Evolutionary conservation across 805 yeast species (phyloP).

Genomic region (Pichia californica): DNA sequence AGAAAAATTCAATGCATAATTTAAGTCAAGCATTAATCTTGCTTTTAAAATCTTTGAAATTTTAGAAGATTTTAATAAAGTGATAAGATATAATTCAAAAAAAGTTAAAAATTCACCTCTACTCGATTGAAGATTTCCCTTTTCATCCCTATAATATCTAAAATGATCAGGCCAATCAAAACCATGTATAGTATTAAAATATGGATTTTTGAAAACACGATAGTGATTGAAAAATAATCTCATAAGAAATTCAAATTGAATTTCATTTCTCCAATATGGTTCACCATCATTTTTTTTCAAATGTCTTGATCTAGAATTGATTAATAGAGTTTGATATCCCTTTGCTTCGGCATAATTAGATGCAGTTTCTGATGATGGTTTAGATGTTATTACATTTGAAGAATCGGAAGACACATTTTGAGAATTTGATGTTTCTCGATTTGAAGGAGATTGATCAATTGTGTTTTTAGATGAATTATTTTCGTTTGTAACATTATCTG

Average conservation of each 20-base stretch:
- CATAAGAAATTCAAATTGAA: conserved; percentile 73
- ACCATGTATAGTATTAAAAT: conserved; percentile 29
- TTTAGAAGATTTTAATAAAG: conserved; percentile 76
- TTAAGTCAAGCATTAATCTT: conserved; percentile 56
- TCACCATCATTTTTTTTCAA: conserved; percentile 88
- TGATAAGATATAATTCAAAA: conserved; percentile 74
- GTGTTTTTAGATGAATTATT: too few species aligned
- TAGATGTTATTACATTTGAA: too few species aligned
- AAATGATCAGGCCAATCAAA: conserved; percentile 34
- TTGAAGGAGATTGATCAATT: too few species aligned
- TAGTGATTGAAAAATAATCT: conserved; percentile 56
- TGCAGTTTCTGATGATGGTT: too few species aligned
- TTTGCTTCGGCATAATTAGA: conserved; percentile 15
- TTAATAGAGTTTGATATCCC: conserved; percentile 24
- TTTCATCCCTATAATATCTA: conserved; percentile 17
- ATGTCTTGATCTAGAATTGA: conserved; percentile 40
- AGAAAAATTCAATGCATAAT: conserved; percentile 31
- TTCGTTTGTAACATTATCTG: neutral
- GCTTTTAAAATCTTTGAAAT: conserved; percentile 80
- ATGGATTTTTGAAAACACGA: conserved; percentile 63
- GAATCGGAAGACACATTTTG: neutral
- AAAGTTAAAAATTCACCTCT: conserved; percentile 55
- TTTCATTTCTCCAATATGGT: conserved; percentile 82
- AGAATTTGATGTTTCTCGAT: too few species aligned
- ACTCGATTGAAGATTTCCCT: conserved; percentile 19